These are phyloP conservation scores for Xylariaceae sp. DNA, from an alignment of 2,329 filamentous ascomycete species.

Conservation along the genomic window DNA sequence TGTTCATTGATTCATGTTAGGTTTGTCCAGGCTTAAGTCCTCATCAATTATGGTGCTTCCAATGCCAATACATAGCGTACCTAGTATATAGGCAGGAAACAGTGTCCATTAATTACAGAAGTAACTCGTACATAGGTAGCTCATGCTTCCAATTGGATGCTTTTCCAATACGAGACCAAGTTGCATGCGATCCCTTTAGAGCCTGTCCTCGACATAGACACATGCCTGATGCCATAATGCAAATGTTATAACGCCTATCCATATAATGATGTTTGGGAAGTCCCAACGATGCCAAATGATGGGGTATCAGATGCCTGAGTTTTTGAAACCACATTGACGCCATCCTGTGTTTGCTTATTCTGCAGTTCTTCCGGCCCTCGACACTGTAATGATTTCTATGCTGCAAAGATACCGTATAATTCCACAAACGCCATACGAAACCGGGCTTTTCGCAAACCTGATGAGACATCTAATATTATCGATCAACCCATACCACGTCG, in stretches of 20 bases:
- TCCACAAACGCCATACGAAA: neutral
- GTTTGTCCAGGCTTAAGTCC: neutral
- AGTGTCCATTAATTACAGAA: neutral
- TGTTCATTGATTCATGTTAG: neutral
- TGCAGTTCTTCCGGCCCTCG: neutral
- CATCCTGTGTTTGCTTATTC: conserved; percentile 7
- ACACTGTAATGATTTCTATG: neutral
- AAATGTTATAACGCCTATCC: conserved; percentile 21
- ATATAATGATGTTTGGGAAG: conserved; percentile 21
- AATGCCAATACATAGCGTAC: neutral
- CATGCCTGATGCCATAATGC: neutral
- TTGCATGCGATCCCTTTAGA: neutral
- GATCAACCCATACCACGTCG: conserved; percentile 31
- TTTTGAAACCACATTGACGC: conserved; percentile 11
- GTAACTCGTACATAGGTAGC: neutral
- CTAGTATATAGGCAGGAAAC: neutral
- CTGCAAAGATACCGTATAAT: neutral
- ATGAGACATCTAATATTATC: conserved; percentile 4
- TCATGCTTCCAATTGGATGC: neutral
- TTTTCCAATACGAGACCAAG: neutral
- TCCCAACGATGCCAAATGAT: conserved; percentile 12
- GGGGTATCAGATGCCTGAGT: conserved; percentile 29
- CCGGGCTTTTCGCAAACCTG: neutral
- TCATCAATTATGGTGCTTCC: neutral
- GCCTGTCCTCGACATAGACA: neutral